phyloP scores from a whole-genome alignment of 108 stramenopile species.

The Skeletonema grethae region DNA sequence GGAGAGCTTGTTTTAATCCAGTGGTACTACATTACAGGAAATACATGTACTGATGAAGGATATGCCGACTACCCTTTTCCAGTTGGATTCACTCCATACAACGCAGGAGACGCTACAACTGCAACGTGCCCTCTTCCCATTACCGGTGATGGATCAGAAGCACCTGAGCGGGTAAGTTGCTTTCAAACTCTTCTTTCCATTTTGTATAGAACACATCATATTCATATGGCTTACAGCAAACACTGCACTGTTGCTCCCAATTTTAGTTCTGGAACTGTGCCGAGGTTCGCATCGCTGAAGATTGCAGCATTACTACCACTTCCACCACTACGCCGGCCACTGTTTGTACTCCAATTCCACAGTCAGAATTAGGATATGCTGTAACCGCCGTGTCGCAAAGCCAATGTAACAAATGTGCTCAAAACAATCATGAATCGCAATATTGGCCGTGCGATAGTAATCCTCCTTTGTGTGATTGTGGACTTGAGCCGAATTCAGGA shows the following conservation, averaged over 20 bases:
- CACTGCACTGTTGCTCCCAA: neutral
- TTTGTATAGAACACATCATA: neutral
- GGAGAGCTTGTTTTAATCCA: constrained; percentile 12
- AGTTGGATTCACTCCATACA: neutral
- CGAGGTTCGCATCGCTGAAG: constrained; percentile 14
- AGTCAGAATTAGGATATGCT: constrained; percentile 10
- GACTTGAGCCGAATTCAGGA: neutral
- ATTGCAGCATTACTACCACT: constrained; percentile 18
- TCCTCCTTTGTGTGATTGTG: constrained; percentile 12
- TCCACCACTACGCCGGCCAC: constrained; percentile 12
- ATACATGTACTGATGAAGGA: neutral
- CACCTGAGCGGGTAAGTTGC: constrained; percentile 7
- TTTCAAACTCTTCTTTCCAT: neutral
- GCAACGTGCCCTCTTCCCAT: constrained; percentile 10
- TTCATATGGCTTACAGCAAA: neutral
- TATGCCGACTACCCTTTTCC: neutral
- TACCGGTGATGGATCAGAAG: constrained; percentile 13
- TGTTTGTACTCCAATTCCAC: constrained; percentile 10
- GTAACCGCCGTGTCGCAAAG: constrained; percentile 13
- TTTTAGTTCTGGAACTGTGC: constrained; percentile 21
- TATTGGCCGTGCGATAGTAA: constrained; percentile 18
- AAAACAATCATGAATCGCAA: constrained; percentile 6
- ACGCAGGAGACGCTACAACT: neutral
- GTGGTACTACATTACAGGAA: neutral
- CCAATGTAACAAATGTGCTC: constrained; percentile 6